Evolutionary conservation across 164 flowering plant species (phyloP).

Genomic region (Vitis amurensis): DNA sequence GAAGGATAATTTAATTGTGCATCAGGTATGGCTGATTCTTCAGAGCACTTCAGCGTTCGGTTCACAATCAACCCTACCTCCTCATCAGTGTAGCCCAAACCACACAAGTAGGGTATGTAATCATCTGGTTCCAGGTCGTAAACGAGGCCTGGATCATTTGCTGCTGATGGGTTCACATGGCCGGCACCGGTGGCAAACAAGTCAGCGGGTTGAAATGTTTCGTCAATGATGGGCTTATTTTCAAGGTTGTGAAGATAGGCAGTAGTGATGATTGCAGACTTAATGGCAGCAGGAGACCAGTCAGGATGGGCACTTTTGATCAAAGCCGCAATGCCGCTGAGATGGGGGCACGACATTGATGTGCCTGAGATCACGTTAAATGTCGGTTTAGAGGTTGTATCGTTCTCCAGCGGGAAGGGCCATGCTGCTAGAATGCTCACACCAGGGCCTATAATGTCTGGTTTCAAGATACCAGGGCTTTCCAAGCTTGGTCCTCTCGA

Average conservation of each 20-base stretch:
- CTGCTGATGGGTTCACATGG: constrained; percentile 52
- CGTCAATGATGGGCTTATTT: constrained; percentile 32
- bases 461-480: constrained; percentile 55
- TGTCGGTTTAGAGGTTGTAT: constrained; percentile 11
- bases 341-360: constrained; percentile 64
- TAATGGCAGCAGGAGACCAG: constrained; percentile 64
- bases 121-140: constrained; percentile 51
- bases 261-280: constrained; percentile 62
- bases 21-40: constrained; percentile 20
- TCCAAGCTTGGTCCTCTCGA: constrained; percentile 50
- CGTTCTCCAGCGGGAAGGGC: constrained; percentile 33
- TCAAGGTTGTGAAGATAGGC: constrained; percentile 32
- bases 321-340: constrained; percentile 58
- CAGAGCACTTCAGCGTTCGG: constrained; percentile 23
- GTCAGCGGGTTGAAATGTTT: constrained; percentile 29
- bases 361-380: constrained; percentile 54
- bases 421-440: constrained; percentile 59
- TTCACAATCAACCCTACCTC: constrained; percentile 29
- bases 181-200: constrained; percentile 52
- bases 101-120: constrained; percentile 54
- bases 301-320: constrained; percentile 53
- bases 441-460: constrained; percentile 64
- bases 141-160: constrained; percentile 50
- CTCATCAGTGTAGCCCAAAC: constrained; percentile 34
- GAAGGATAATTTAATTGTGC: constrained; percentile 56